Conservation (phyloP, 1,284 basidiomycete genomes). For the Ustilago shanxiensis region DNA sequence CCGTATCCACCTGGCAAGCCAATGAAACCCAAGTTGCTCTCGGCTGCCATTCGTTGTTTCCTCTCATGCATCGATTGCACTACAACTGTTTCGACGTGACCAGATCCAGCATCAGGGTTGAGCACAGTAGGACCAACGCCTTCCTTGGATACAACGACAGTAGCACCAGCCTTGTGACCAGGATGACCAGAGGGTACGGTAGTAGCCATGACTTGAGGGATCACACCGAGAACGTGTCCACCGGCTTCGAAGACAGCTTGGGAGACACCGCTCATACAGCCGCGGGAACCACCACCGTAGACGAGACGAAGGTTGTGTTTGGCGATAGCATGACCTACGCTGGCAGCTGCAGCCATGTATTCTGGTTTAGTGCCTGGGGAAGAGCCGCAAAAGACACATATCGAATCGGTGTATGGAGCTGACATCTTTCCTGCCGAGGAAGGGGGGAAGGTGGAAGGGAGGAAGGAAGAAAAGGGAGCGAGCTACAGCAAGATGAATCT, state of each 20-base stretch:
- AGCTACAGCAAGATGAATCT: neutral
- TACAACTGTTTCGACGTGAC: conserved; percentile 50
- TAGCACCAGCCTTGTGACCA: conserved; percentile 30
- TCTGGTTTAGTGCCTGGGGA: conserved; percentile 60
- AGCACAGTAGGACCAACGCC: conserved; percentile 65
- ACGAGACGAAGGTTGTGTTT: conserved; percentile 78
- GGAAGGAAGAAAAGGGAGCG: neutral
- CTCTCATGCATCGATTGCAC: conserved; percentile 92
- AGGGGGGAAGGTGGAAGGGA: neutral
- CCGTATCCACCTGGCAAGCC: conserved; percentile 91
- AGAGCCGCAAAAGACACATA: conserved; percentile 70
- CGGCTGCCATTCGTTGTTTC: conserved; percentile 86
- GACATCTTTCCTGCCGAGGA: conserved; percentile 17
- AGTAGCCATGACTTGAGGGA: conserved; percentile 80
- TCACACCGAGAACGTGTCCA: conserved; percentile 83
- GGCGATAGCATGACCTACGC: conserved; percentile 81
- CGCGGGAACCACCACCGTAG: conserved; percentile 86
- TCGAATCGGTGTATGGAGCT: conserved; percentile 42
- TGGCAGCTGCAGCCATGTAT: conserved; percentile 71
- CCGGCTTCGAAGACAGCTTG: conserved; percentile 77
- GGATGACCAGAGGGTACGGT: conserved; percentile 49
- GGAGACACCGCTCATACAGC: conserved; percentile 89
- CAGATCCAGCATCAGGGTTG: conserved; percentile 26
- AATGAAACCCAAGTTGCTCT: conserved; percentile 81
- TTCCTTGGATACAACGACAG: conserved; percentile 46